Evolutionary conservation across 2,329 filamentous ascomycete genomes (phyloP).

Genomic region (Chrysosporium queenslandicum): DNA sequence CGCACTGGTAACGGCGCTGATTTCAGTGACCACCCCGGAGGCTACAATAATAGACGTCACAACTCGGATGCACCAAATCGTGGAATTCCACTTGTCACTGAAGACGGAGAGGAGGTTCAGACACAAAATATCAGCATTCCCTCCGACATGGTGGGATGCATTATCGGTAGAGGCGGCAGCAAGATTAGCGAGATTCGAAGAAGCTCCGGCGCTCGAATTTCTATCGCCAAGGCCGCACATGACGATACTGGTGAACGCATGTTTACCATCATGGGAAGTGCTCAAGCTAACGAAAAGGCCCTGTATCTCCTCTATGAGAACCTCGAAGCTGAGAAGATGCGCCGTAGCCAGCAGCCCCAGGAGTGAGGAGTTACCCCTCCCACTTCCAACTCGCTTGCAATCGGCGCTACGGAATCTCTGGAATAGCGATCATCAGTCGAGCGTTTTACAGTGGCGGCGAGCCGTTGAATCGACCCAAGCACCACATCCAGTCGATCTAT

Average conservation of each 20-base stretch:
- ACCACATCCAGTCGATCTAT: slow-evolving; percentile 6
- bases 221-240: slow-evolving; percentile 92
- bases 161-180: slow-evolving; percentile 86
- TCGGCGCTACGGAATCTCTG: not conserved
- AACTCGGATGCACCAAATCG: slow-evolving; percentile 71
- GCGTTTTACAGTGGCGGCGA: not conserved
- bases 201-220: slow-evolving; percentile 91
- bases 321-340: slow-evolving; percentile 97
- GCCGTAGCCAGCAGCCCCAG: slow-evolving; percentile 68
- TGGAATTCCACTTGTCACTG: slow-evolving; percentile 77
- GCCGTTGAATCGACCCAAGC: not conserved
- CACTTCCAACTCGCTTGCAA: not conserved
- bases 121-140: slow-evolving; percentile 99
- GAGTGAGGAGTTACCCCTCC: slow-evolving; percentile 34
- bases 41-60: slow-evolving; percentile 69
- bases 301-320: slow-evolving; percentile 97
- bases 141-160: slow-evolving; percentile 98
- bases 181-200: slow-evolving; percentile 99
- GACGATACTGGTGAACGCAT: slow-evolving; percentile 97
- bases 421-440: not conserved
- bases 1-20: slow-evolving; percentile 94
- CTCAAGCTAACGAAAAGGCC: slow-evolving; percentile 87
- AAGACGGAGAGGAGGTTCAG: slow-evolving; percentile 95
- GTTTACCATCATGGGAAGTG: slow-evolving; percentile 98
- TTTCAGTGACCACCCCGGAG: slow-evolving; percentile 72